Evolutionary conservation across 75 land plant genomes (phyloP).

Genomic region (Sequoiadendron giganteum): DNA sequence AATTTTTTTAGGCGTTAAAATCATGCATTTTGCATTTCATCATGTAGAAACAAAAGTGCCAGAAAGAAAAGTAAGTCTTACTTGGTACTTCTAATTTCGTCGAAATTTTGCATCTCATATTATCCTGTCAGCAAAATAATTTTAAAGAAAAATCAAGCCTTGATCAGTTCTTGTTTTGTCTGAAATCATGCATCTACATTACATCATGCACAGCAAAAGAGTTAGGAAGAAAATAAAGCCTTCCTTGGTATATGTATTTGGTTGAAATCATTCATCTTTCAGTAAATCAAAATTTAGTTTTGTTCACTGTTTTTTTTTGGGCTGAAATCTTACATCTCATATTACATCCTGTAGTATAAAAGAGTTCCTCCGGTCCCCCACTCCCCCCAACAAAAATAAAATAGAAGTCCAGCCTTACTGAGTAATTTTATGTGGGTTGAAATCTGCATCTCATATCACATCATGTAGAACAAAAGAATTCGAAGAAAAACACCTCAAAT

Average conservation of each 20-base stretch:
- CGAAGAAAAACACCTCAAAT: background rate
- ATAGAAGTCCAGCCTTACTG: too few species aligned
- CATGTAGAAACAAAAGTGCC: background rate
- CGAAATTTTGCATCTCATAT: background rate
- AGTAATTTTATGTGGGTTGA: too few species aligned
- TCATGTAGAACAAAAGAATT: background rate
- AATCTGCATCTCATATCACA: too few species aligned
- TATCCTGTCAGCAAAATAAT: background rate
- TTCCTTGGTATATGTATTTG: too few species aligned
- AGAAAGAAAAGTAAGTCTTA: too few species aligned
- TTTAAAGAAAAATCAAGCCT: background rate
- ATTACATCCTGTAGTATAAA: too few species aligned
- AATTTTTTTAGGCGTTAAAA: background rate
- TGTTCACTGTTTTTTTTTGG: background rate
- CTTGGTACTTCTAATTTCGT: background rate
- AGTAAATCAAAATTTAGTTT: too few species aligned
- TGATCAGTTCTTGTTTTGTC: background rate
- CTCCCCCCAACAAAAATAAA: too few species aligned
- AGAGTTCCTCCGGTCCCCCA: too few species aligned
- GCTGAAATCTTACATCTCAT: background rate
- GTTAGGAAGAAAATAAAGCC: too few species aligned
- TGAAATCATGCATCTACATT: background rate
- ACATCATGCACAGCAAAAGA: too few species aligned
- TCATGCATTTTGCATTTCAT: background rate
- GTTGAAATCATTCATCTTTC: too few species aligned